phyloP scores from a whole-genome alignment of 2,329 filamentous ascomycete species.

The Simplicillium aogashimaense region DNA sequence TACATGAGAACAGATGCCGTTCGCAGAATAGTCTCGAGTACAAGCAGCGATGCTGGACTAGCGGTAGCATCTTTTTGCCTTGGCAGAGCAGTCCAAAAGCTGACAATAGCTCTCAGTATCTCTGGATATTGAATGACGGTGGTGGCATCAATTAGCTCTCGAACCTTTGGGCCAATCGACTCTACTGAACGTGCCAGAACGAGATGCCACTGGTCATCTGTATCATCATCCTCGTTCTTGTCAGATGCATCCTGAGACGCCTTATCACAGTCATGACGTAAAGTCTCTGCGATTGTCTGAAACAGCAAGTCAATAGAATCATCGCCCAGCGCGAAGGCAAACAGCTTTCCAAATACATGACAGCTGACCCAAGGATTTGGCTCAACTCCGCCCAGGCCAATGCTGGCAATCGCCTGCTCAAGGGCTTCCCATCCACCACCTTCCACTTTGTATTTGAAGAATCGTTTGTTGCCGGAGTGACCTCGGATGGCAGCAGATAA shows the following conservation, averaged over 20 bases:
- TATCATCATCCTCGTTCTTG: slow-evolving; percentile 11
- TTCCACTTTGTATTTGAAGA: slow-evolving; percentile 69
- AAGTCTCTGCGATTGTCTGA: slow-evolving; percentile 31
- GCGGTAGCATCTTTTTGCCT: slow-evolving; percentile 30
- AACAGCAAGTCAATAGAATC: slow-evolving; percentile 64
- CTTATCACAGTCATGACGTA: slow-evolving; percentile 20
- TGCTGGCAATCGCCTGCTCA: slow-evolving; percentile 61
- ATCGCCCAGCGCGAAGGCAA: slow-evolving; percentile 74
- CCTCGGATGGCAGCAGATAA: slow-evolving; percentile 65
- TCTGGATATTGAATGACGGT: slow-evolving; percentile 50
- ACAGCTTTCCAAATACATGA: slow-evolving; percentile 72
- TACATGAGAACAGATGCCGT: slow-evolving; percentile 52
- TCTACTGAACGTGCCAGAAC: slow-evolving; percentile 25
- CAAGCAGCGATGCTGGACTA: slow-evolving; percentile 49
- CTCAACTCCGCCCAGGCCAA: slow-evolving; percentile 54
- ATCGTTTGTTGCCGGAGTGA: slow-evolving; percentile 79
- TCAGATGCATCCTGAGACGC: slow-evolving; percentile 16
- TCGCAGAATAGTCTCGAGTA: slow-evolving; percentile 53
- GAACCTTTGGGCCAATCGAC: slow-evolving; percentile 28
- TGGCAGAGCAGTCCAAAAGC: slow-evolving; percentile 54
- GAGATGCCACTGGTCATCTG: slow-evolving; percentile 27
- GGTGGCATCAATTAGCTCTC: slow-evolving; percentile 38
- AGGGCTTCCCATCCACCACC: slow-evolving; percentile 71
- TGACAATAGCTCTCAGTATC: slow-evolving; percentile 51
- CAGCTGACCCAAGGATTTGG: slow-evolving; percentile 58